Base-by-base conservation (phyloP, 169 alveolate species). In the Cryptosporidium meleagridis region DNA sequence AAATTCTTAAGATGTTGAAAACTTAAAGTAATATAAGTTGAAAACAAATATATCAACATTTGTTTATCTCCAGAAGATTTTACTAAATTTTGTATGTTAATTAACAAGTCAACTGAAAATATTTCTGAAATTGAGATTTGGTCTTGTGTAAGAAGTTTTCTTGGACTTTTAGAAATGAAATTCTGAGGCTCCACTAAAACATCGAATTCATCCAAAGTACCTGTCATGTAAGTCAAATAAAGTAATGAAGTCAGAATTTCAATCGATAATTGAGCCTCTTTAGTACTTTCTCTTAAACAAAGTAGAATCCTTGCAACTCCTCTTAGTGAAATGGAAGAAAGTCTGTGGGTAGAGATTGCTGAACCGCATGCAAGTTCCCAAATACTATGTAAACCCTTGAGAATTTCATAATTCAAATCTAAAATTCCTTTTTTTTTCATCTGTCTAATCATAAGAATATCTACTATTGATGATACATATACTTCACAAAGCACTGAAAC, bases 41-140 rank as follows among this genome's bases (percentile, higher is more conserved):
- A 80, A 62, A 80, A 62, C 23, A 80, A 65, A 65, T 80, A 80
- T 31, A 80, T 41, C 21, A 80, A n/a, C 75, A 80, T 80, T 48
- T 80, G 89, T 18, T 80, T 80, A 31, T 80, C 89, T 18, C 89
- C 89, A 35, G 89, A 80, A 4, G 89, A 80, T 9, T 41, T 80
- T 26, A n/a, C 35, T 51, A 80, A 41, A 9, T 59, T 48, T 39
- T 80, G 62, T 29, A 21, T 8, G 52, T 26, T 18, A 44, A 80
- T 37, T 67, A 80, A 45, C 10, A 58, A 14, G n/a, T 62, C 52
- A 41, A 80, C 58, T 3, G 61, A 73, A 55, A 73, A 73, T 14
- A 73, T 41, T 9, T 52, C 71, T n/a, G 39, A 23, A 69, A 41
- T 39, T 8, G 65, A 69, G 23, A 5, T 39, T 23, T 23, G 85